Base-by-base conservation (phyloP, 257 asterid genomes). In the Primulina huaijiensis region DNA sequence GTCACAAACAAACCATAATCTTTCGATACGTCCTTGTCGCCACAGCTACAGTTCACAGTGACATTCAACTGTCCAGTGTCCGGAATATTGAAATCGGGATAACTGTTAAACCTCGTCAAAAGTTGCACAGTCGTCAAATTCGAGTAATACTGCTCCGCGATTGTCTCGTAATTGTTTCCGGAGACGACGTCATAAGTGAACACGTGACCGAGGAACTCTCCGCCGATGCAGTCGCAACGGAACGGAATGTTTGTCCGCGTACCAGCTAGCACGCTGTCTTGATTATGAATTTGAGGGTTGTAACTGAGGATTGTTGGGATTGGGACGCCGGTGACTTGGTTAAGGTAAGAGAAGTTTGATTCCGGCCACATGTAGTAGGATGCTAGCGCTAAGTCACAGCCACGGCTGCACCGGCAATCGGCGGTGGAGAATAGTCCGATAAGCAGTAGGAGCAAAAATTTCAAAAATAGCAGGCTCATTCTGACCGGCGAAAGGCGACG, bases 41-140 rank as follows among this genome's bases (percentile, higher is more conserved):
- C 98, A 74, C 98, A 92, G 67, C 88, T 88, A 68, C 98, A 92
- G 64, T 86, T 90, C 74, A 92, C 98, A 34, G 82, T 14, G 65
- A 90, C 97, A 31, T 68, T 83, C 74, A 92, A 4, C 9, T n/a
- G 27, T 60, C 21, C 85, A 38, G 70, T 79, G 35, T 71, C 80
- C 60, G 96, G 98, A 63, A 92, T 83, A 65, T 34, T 70, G 60
- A 5, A 62, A 2, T 76, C 80, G 30, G 86, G 80, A 31, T 79
- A 87, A 3, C 38, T 35, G 67, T 92, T 92, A 23, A 6, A 69
- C 43, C 53, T 72, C 85, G 12, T 75, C 87, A 92, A 40, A 82
- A 56, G 69, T 16, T 63, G 60, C 16, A 29, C 17, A 5, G 78
- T 83, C 0, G 97, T 88, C 77, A 92, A 77, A 73, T 92, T 86